A percentile compares a stretch with the other conserved stretches of the same genome.
Conservation (phyloP, 2,329 filamentous ascomycete genomes). For the Chaetomium strumarium region DNA sequence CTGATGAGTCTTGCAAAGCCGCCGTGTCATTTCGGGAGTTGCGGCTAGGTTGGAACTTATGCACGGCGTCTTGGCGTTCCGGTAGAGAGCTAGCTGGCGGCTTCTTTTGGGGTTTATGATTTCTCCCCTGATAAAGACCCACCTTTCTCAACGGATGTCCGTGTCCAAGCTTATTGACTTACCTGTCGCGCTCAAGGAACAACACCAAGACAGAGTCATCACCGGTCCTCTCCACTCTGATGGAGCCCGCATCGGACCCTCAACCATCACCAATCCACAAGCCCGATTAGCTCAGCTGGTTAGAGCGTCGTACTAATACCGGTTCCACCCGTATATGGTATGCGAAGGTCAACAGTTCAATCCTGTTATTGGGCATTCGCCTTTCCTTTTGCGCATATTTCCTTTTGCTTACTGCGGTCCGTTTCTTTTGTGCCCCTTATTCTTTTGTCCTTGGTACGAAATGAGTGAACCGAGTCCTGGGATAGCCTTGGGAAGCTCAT, state of each 20-base stretch:
- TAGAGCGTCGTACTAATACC: conserved; percentile 22
- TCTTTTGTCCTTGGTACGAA: background rate
- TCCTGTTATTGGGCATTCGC: conserved; percentile 18
- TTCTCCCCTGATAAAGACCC: background rate
- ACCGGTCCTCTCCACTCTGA: background rate
- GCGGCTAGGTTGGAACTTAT: background rate
- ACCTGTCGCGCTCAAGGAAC: no score
- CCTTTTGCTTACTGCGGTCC: background rate
- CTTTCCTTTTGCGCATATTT: background rate
- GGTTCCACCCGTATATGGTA: conserved; percentile 10
- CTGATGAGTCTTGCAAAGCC: no score
- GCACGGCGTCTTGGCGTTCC: background rate
- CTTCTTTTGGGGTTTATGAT: background rate
- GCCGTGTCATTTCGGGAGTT: background rate
- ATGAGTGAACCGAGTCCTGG: background rate
- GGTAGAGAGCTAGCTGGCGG: background rate
- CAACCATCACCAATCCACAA: background rate
- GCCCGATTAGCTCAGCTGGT: conserved; percentile 22
- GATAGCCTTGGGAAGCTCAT: no score
- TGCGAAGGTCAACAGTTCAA: conserved; percentile 22
- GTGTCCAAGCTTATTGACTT: no score
- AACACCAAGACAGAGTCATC: no score
- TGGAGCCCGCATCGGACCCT: background rate
- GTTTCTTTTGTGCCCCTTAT: background rate
- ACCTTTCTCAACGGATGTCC: background rate